phyloP scores from a whole-genome alignment of 2,329 filamentous ascomycete species.

The Cordyceps cicadae region DNA sequence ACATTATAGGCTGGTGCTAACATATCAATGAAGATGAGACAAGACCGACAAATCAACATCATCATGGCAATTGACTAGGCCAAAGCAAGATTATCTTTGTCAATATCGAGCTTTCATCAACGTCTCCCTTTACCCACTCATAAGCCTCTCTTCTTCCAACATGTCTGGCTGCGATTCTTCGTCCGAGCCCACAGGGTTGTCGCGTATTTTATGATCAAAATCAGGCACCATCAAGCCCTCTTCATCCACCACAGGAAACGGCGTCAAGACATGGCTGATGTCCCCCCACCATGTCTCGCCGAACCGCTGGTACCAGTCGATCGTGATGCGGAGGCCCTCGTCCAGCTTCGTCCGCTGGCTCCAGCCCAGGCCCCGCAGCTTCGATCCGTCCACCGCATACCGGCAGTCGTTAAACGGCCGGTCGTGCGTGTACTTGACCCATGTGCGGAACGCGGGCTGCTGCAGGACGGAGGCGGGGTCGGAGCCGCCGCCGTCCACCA shows the following conservation, averaged over 20 bases:
- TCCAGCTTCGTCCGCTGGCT: slow-evolving; percentile 57
- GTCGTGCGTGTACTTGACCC: slow-evolving; percentile 69
- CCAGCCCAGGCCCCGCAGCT: slow-evolving; percentile 61
- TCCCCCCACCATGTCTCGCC: slow-evolving; percentile 66
- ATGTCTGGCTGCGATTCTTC: neutral
- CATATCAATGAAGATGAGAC: no score
- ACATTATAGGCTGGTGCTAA: no score
- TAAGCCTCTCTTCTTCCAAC: no score
- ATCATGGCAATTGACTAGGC: no score
- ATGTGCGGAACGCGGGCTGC: slow-evolving; percentile 38
- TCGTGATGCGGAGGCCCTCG: slow-evolving; percentile 54
- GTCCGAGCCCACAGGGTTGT: slow-evolving; percentile 21
- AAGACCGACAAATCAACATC: no score
- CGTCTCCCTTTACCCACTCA: neutral
- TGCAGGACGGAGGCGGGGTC: slow-evolving; percentile 29
- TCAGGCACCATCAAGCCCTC: slow-evolving; percentile 48
- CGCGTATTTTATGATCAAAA: slow-evolving; percentile 25
- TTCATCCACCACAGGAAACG: slow-evolving; percentile 52
- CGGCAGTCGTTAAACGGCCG: slow-evolving; percentile 70
- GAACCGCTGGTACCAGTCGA: slow-evolving; percentile 61
- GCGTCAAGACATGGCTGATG: slow-evolving; percentile 59
- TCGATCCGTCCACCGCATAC: slow-evolving; percentile 63
- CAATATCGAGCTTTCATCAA: neutral
- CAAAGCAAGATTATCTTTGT: neutral
- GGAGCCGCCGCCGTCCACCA: slow-evolving; percentile 39